Evolutionary conservation across 257 asterid genomes (phyloP).

Genomic region (Solanum tarapatanum): DNA sequence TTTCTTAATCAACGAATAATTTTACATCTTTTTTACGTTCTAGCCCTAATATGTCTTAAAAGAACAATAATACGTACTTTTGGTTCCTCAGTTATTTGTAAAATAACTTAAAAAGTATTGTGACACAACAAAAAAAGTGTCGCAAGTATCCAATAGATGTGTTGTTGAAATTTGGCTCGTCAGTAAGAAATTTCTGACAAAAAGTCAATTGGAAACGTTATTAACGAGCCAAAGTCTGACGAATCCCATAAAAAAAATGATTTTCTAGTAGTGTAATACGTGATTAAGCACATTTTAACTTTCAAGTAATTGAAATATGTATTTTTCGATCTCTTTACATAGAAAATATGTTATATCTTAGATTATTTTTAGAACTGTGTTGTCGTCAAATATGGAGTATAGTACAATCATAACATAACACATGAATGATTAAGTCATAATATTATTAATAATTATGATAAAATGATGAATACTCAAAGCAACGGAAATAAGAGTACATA

Average conservation of each 20-base stretch:
- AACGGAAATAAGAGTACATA: too few relatives aligned
- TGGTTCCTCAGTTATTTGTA: neutral
- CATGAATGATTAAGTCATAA: too few relatives aligned
- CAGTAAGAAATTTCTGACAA: neutral
- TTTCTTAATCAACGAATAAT: neutral
- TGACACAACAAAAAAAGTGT: neutral
- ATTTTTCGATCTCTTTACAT: too few relatives aligned
- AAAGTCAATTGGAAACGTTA: neutral
- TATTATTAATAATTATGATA: too few relatives aligned
- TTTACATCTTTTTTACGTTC: neutral
- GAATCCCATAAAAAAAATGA: neutral
- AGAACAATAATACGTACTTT: neutral
- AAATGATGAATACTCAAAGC: too few relatives aligned
- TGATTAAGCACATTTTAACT: too few relatives aligned
- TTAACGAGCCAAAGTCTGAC: neutral
- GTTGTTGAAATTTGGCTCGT: neutral
- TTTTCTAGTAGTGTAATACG: too few relatives aligned
- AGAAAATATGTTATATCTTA: too few relatives aligned
- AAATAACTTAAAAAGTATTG: neutral
- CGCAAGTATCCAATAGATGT: neutral
- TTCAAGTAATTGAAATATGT: too few relatives aligned
- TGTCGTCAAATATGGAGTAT: too few relatives aligned
- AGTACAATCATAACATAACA: too few relatives aligned
- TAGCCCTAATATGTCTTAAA: neutral
- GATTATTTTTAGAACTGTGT: too few relatives aligned